Base-by-base conservation (phyloP, 2,329 filamentous ascomycete genomes). In the Penicillium sp. region DNA sequence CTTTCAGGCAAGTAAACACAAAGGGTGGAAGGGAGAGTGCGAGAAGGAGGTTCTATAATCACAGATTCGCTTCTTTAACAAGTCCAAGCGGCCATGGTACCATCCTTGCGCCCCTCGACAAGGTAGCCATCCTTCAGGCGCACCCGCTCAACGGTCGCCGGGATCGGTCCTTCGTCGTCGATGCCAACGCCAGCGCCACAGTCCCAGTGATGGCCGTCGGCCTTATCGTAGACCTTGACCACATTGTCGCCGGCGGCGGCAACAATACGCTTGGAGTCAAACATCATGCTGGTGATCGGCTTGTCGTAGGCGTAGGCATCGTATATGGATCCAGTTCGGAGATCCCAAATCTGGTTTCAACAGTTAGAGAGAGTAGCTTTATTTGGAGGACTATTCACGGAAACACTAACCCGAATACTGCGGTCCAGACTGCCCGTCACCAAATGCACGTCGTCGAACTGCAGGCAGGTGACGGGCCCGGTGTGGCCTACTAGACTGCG, bases 161-260 rank as follows among this genome's bases (percentile, higher is more conserved):
- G 84, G 56, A 80, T 82, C 66, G 85, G 87, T 13, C 84, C 86
- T 54, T 89, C 87, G 19, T 87, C 85, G 59, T 88, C 88, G 11
- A 78, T 75, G 3, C 82, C 83, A 50, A 90, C 86, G 37, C 93
- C 94, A 2, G 92, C 88, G 54, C 95, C 95, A 76, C 93, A 97
- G 75, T 96, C 92, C 95, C 95, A 99, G 76, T 98, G 95, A 61
- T 91, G 83, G 41, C 92, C 92, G 73, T 99, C 95, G 3, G 92
- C 89, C 83, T 98, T 98, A 79, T 99, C 95, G 79, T 98, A 99
- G 60, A 99, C 90, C 79, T 99, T 99, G 68, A 95, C 93, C 24
- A 98, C 92, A 70, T 92, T 88, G 76, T 98, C 95, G 43, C 93
- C 91, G 0, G 92, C 92, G 2, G 95, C 94, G 54, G 90, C 87